Conservation (phyloP, 108 stramenopile species). For the Ochromonas danica region DNA sequence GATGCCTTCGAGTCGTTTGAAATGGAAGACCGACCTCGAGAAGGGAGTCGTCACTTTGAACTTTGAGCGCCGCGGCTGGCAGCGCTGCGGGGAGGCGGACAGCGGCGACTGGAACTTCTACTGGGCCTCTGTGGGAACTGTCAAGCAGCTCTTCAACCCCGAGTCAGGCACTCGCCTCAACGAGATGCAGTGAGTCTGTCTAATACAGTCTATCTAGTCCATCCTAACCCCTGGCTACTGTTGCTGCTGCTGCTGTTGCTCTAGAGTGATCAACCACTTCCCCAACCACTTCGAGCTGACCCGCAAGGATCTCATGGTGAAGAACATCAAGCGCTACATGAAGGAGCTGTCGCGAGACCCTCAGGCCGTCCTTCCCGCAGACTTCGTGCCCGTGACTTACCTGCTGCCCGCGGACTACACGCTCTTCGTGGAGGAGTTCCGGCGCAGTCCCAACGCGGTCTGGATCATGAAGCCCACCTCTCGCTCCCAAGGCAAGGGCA, state of each 20-base stretch:
- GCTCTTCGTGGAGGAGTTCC: constrained; percentile 60
- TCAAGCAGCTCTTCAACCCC: constrained; percentile 62
- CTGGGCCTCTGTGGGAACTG: constrained; percentile 63
- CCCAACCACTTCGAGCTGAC: constrained; percentile 66
- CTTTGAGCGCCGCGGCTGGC: constrained; percentile 51
- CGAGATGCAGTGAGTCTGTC: constrained; percentile 57
- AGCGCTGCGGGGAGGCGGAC: constrained; percentile 44
- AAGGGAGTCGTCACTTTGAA: constrained; percentile 55
- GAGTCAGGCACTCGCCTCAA: constrained; percentile 54
- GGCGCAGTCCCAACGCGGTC: constrained; percentile 47
- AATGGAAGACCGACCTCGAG: constrained; percentile 61
- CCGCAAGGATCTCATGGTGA: constrained; percentile 61
- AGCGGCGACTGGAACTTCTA: constrained; percentile 68
- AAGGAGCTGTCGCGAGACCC: constrained; percentile 40
- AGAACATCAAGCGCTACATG: constrained; percentile 61
- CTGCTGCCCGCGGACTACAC: constrained; percentile 61
- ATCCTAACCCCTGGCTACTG: constrained; percentile 6
- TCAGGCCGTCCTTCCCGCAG: constrained; percentile 26
- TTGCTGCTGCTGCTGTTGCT: background rate
- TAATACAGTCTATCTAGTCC: too few relatives aligned
- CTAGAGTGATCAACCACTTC: constrained; percentile 59
- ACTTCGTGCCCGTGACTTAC: constrained; percentile 65
- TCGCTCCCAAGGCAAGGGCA: constrained; percentile 59
- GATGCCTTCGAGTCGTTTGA: constrained; percentile 26
- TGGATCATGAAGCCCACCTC: constrained; percentile 67